Percentiles rank a stretch among this genome's conserved stretches.
Conservation (phyloP, 768 basidiomycete species). For the Boletales sp. region DNA sequence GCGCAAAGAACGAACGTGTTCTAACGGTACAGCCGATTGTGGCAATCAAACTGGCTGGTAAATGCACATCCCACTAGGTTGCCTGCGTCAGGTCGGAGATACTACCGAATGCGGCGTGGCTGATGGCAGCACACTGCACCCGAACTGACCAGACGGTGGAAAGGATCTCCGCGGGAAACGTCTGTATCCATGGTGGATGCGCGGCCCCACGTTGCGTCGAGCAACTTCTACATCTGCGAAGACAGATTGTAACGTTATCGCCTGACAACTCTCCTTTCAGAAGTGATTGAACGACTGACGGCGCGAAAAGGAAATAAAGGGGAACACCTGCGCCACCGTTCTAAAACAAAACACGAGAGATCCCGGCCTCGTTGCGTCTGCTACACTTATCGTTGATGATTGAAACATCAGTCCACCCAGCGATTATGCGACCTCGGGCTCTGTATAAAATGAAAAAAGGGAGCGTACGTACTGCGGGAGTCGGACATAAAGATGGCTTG, state of each 20-base stretch:
- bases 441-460: not conserved
- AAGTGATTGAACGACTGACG: constrained; percentile 4
- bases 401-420: constrained; percentile 9
- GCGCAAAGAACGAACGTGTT: not conserved
- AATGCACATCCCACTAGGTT: constrained; percentile 1
- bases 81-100: constrained; percentile 21
- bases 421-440: not conserved
- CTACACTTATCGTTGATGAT: not conserved
- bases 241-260: constrained; percentile 21
- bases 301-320: constrained; percentile 9
- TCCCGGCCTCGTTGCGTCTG: not conserved
- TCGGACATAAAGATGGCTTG: constrained; percentile 1
- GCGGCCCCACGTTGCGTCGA: constrained; percentile 22
- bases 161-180: constrained; percentile 30
- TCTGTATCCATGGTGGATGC: constrained; percentile 26
- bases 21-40: no score
- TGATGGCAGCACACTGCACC: constrained; percentile 9
- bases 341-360: no score
- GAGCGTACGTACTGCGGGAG: constrained; percentile 6
- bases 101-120: constrained; percentile 16
- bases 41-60: constrained; percentile 1
- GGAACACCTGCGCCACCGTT: constrained; percentile 3
- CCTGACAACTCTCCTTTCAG: constrained; percentile 6
- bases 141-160: constrained; percentile 2
- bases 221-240: constrained; percentile 16